Base-by-base conservation (phyloP, 1,139 yeast species). In the Taphrina confusa region DNA sequence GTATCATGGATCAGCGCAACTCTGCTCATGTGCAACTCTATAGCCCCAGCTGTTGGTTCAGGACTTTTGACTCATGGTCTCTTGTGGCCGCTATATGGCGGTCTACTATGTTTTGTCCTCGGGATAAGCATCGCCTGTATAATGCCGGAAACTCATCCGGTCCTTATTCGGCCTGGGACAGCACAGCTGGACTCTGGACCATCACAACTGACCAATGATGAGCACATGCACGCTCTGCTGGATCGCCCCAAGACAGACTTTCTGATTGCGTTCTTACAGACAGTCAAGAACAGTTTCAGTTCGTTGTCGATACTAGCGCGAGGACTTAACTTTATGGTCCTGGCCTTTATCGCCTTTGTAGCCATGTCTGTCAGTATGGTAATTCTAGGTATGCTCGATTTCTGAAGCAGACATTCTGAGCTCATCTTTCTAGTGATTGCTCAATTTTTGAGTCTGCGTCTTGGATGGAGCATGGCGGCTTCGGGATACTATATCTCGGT, bases 171-270 rank as follows among this genome's bases (percentile, higher is more conserved):
- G 20, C 2, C 25, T 18, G 25, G 33, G 12, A n/a, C 33, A 5
- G 3, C 31, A 2, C 31, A 12, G 33, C n/a, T n/a, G n/a, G n/a
- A n/a, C n/a, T n/a, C n/a, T n/a, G n/a, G n/a, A n/a, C 33, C 31
- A 9, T 27, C 47, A 9, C 47, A 42, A 14, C 14, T 42, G 33
- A 42, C 47, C 18, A 27, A 45, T 16, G 37, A 45, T 25, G 50
- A 45, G 34, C 20, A 30, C 37, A 30, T 45, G 50, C 34, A 45
- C 30, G 50, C 50, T 28, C 25, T 18, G 6, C 37, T 45, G 37
- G 18, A 27, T 5, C 25, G 14, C 4, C 14, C 11, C 37, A 45
- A 45, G 12, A 14, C 6, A 9, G 25, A 25, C 2, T n/a, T 45
- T n/a, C 12, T 16, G 18, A 22, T 28, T 14, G 9, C 47, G 16